Evolutionary conservation across 306 rosid species (phyloP).

Genomic region (Luffa aegyptiaca): DNA sequence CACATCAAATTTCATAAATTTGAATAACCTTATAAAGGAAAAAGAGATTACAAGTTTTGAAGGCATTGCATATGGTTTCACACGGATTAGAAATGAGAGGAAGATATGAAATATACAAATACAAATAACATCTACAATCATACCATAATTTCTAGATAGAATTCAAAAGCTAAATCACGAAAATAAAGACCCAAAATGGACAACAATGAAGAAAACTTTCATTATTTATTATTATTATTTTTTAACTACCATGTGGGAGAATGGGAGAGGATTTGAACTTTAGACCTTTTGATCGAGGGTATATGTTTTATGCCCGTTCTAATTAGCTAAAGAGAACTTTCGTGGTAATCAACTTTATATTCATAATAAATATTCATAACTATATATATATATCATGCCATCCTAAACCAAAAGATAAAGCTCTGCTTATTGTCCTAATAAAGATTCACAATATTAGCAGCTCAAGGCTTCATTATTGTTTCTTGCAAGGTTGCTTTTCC

Average conservation of each 20-base stretch:
- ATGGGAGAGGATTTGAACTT: no score
- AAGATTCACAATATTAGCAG: not conserved
- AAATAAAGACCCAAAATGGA: not conserved
- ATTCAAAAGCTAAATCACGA: not conserved
- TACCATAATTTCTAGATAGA: not conserved
- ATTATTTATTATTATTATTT: no score
- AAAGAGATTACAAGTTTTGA: not conserved
- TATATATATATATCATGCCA: not conserved
- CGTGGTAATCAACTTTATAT: not conserved
- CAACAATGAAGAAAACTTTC: no score
- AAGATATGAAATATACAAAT: not conserved
- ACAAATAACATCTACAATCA: not conserved
- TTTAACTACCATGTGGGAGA: no score
- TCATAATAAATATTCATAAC: not conserved
- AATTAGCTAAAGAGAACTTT: no score
- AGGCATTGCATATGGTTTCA: not conserved
- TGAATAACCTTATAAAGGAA: not conserved
- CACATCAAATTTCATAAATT: not conserved
- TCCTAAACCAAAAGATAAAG: not conserved
- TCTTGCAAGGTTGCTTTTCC: not conserved
- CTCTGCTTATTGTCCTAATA: not conserved
- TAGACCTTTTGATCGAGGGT: no score
- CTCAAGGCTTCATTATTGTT: conserved; percentile 3
- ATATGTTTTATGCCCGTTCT: no score
- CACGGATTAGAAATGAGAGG: no score